phyloP scores from a whole-genome alignment of 768 basidiomycete species.

The Gymnopilus dilepis region DNA sequence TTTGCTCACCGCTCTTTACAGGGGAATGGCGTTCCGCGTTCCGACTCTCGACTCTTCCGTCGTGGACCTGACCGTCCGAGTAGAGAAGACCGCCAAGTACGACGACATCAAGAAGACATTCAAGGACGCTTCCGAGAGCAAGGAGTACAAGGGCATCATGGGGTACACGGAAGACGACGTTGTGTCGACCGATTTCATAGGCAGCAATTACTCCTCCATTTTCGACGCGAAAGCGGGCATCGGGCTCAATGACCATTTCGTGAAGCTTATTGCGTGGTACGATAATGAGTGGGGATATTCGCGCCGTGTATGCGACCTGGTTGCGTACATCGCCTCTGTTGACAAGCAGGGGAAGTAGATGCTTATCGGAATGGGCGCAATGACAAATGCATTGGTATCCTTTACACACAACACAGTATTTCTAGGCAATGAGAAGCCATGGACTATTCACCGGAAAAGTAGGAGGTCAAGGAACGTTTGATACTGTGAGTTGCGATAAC shows the following conservation, averaged over 20 bases:
- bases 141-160: slow-evolving; percentile 78
- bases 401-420: not conserved
- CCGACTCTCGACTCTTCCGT: slow-evolving; percentile 96
- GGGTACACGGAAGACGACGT: slow-evolving; percentile 94
- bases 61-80: slow-evolving; percentile 93
- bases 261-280: slow-evolving; percentile 96
- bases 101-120: slow-evolving; percentile 91
- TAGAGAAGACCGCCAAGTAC: slow-evolving; percentile 86
- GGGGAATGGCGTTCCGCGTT: slow-evolving; percentile 96
- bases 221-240: slow-evolving; percentile 92
- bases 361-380: not conserved
- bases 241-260: slow-evolving; percentile 82
- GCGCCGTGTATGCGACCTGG: slow-evolving; percentile 83
- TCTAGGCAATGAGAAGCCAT: not conserved
- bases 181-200: slow-evolving; percentile 93
- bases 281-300: slow-evolving; percentile 95
- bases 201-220: slow-evolving; percentile 86
- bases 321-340: slow-evolving; percentile 76
- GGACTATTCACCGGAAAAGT: not conserved
- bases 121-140: slow-evolving; percentile 71
- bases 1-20: slow-evolving; percentile 38
- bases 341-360: slow-evolving; percentile 24
- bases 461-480: not conserved
- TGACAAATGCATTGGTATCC: not conserved
- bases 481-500: not conserved